Conservation (phyloP, 345 rosid species). For the Populus deltoides region DNA sequence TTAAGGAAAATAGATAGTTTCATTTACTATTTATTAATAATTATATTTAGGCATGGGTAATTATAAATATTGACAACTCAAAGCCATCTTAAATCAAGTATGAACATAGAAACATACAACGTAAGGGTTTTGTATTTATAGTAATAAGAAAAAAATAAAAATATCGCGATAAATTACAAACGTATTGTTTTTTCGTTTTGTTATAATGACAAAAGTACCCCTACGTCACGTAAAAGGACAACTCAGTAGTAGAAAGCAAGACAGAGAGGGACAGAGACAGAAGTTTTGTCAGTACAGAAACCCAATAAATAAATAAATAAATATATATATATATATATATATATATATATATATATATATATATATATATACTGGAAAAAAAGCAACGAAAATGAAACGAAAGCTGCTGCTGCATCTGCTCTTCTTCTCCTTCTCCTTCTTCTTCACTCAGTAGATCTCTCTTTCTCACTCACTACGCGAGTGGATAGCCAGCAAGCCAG, state of each 20-base stretch:
- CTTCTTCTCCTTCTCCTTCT: neutral
- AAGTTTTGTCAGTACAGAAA: slow-evolving; percentile 32
- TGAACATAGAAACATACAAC: neutral
- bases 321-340: too few species aligned
- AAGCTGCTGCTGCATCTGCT: slow-evolving; percentile 15
- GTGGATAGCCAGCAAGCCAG: neutral
- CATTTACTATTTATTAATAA: too few species aligned
- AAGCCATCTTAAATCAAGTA: neutral
- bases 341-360: too few species aligned
- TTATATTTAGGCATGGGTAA: too few species aligned
- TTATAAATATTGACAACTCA: too few species aligned
- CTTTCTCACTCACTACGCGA: slow-evolving; percentile 13
- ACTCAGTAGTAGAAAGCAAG: slow-evolving; percentile 7
- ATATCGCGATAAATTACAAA: neutral
- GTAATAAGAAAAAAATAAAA: neutral
- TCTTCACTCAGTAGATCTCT: neutral
- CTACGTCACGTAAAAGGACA: slow-evolving; percentile 32
- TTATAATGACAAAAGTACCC: slow-evolving; percentile 25
- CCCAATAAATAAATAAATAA: too few species aligned
- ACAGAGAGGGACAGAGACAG: slow-evolving; percentile 23
- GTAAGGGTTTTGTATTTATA: neutral
- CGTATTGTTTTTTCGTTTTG: neutral
- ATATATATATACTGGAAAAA: neutral
- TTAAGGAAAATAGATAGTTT: too few species aligned
- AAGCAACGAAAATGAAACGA: slow-evolving; percentile 20